A percentile compares a stretch with the other conserved stretches of the same genome.
Conservation (phyloP, 257 asterid species). For the Pogostemon cablin region DNA sequence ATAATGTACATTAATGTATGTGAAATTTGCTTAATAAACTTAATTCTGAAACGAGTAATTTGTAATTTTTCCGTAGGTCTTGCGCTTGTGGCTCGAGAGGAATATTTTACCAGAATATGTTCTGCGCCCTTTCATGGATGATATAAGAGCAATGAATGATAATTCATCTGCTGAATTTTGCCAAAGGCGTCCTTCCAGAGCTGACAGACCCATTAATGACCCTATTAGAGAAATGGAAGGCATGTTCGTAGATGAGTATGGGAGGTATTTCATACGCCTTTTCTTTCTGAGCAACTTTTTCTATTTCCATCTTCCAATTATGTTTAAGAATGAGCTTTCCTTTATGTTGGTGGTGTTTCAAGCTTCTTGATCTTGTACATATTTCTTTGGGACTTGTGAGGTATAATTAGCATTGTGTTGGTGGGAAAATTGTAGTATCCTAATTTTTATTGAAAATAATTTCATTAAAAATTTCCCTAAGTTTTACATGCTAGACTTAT, state of each 20-base stretch:
- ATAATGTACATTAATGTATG: not conserved
- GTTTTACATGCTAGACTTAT: too few species aligned
- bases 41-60: slow-evolving; percentile 33
- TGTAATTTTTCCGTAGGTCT: slow-evolving; percentile 52
- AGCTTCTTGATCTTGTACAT: slow-evolving; percentile 7
- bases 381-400: slow-evolving; percentile 13
- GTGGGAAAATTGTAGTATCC: not conserved
- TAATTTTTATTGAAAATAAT: too few species aligned
- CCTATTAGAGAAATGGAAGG: slow-evolving; percentile 99
- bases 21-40: slow-evolving; percentile 21
- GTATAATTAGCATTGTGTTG: slow-evolving; percentile 21
- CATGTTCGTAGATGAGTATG: slow-evolving; percentile 95
- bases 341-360: slow-evolving; percentile 16
- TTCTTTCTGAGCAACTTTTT: slow-evolving; percentile 6
- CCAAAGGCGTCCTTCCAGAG: slow-evolving; percentile 85
- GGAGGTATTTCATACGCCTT: slow-evolving; percentile 57
- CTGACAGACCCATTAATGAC: slow-evolving; percentile 93
- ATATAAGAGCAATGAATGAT: slow-evolving; percentile 60
- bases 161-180: slow-evolving; percentile 67
- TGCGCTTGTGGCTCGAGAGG: slow-evolving; percentile 97
- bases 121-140: slow-evolving; percentile 75
- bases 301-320: slow-evolving; percentile 19
- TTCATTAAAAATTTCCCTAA: too few species aligned
- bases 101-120: slow-evolving; percentile 83
- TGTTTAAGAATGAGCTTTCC: slow-evolving; percentile 16